These are phyloP conservation scores for Singerocomus inundabilis DNA, from an alignment of 1,284 basidiomycete genomes.

Conservation along the genomic window DNA sequence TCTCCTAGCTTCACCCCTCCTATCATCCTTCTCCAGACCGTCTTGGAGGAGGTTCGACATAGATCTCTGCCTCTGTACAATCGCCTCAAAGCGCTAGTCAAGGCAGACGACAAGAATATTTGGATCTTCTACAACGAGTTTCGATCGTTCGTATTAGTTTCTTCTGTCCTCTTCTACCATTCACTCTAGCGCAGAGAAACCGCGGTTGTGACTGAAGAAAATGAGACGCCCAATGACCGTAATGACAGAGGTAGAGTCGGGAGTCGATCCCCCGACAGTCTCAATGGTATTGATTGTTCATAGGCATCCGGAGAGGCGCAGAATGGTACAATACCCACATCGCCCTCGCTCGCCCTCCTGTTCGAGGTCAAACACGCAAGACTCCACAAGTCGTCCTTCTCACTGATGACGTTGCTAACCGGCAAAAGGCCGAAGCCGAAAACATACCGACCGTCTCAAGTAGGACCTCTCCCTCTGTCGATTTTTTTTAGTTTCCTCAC, in stretches of 20 bases:
- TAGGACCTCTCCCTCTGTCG: slow-evolving; percentile 27
- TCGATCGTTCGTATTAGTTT: slow-evolving; percentile 53
- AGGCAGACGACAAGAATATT: slow-evolving; percentile 75
- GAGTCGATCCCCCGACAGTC: no score
- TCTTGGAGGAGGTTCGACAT: slow-evolving; percentile 94
- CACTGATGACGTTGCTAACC: slow-evolving; percentile 88
- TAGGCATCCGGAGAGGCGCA: slow-evolving; percentile 82
- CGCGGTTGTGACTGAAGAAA: slow-evolving; percentile 67
- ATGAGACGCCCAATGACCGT: slow-evolving; percentile 85
- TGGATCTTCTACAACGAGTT: slow-evolving; percentile 96
- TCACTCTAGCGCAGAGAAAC: slow-evolving; percentile 58
- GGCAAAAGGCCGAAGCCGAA: slow-evolving; percentile 70
- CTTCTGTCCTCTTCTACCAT: neutral
- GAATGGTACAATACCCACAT: slow-evolving; percentile 85
- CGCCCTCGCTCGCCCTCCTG: slow-evolving; percentile 47
- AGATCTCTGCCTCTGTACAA: slow-evolving; percentile 93
- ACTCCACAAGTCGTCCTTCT: slow-evolving; percentile 74
- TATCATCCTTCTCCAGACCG: slow-evolving; percentile 91
- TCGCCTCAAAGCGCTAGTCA: slow-evolving; percentile 79
- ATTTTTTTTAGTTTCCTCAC: neutral
- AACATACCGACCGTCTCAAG: slow-evolving; percentile 68
- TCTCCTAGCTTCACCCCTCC: slow-evolving; percentile 72
- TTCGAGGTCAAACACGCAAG: slow-evolving; percentile 47
- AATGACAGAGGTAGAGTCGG: slow-evolving; percentile 78
- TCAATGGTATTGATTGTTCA: neutral